phyloP scores from a whole-genome alignment of 129 eudicot species.

The Flaveria brownii region DNA sequence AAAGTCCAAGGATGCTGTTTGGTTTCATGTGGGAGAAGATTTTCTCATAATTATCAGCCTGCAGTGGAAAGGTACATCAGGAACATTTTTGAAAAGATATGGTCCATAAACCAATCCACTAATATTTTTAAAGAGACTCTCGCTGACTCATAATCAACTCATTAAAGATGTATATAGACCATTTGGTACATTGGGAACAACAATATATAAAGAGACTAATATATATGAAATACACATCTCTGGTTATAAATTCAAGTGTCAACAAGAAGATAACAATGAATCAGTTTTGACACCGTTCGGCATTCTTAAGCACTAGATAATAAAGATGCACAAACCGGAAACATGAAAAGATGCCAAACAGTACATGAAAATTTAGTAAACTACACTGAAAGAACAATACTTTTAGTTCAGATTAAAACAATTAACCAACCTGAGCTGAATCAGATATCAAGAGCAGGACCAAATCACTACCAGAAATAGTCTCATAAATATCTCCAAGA shows the following conservation, averaged over 20 bases:
- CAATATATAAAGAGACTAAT: not conserved
- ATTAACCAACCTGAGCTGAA: conserved; percentile 77
- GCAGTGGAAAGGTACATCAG: not conserved
- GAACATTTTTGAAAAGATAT: not conserved
- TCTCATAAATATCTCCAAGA: conserved; percentile 83
- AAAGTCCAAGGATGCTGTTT: conserved; percentile 94
- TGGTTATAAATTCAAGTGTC: not conserved
- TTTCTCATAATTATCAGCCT: conserved; percentile 92
- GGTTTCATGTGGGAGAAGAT: conserved; percentile 95
- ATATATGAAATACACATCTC: not conserved
- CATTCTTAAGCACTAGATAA: not conserved
- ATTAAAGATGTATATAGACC: not conserved
- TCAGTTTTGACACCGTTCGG: not conserved
- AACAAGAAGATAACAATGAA: no score
- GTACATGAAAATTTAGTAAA: not conserved
- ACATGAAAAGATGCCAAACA: not conserved
- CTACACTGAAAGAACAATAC: not conserved
- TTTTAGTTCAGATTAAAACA: not conserved
- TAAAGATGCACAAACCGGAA: not conserved
- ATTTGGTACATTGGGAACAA: not conserved
- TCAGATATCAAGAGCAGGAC: conserved; percentile 94
- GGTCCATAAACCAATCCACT: not conserved
- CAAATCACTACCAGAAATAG: conserved; percentile 81
- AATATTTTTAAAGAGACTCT: not conserved
- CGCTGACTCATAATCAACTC: not conserved